Percentiles rank a stretch among this genome's conserved stretches.
These are phyloP conservation scores for Sugiyamaella neomexicana DNA, from an alignment of 1,139 yeast genomes.

Conservation along the genomic window DNA sequence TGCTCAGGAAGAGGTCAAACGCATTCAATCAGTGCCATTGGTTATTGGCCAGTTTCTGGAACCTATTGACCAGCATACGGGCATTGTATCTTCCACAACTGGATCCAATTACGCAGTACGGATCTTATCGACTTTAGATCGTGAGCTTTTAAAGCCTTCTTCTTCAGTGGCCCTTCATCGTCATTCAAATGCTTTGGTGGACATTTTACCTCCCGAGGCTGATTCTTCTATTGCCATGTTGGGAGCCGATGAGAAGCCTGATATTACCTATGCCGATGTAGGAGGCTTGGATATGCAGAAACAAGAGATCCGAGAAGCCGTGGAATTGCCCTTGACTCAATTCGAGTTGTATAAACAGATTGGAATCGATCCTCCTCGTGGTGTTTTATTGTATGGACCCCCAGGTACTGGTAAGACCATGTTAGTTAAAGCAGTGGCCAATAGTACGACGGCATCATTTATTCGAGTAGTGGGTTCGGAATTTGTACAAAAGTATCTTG, in stretches of 20 bases:
- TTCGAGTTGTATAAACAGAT: constrained; percentile 95
- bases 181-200: constrained; percentile 96
- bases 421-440: constrained; percentile 98
- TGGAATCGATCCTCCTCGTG: constrained; percentile 99
- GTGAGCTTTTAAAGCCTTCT: constrained; percentile 91
- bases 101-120: constrained; percentile 97
- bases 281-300: constrained; percentile 99
- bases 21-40: constrained; percentile 95
- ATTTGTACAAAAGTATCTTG: constrained; percentile 95
- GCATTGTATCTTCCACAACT: constrained; percentile 95
- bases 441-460: constrained; percentile 91
- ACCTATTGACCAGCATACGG: constrained; percentile 95
- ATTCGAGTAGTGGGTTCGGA: constrained; percentile 98
- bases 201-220: constrained; percentile 97
- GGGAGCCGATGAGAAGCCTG: constrained; percentile 89
- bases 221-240: constrained; percentile 94
- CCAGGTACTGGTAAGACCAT: constrained; percentile 99
- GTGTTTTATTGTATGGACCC: constrained; percentile 94
- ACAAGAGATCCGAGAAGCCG: constrained; percentile 98
- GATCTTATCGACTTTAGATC: constrained; percentile 88
- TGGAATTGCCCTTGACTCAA: constrained; percentile 93
- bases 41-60: constrained; percentile 98
- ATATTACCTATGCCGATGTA: constrained; percentile 84
- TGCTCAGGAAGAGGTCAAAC: constrained; percentile 97
- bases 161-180: constrained; percentile 97